phyloP scores from a whole-genome alignment of 148 eudicot species.

The Amaranthus cruentus region DNA sequence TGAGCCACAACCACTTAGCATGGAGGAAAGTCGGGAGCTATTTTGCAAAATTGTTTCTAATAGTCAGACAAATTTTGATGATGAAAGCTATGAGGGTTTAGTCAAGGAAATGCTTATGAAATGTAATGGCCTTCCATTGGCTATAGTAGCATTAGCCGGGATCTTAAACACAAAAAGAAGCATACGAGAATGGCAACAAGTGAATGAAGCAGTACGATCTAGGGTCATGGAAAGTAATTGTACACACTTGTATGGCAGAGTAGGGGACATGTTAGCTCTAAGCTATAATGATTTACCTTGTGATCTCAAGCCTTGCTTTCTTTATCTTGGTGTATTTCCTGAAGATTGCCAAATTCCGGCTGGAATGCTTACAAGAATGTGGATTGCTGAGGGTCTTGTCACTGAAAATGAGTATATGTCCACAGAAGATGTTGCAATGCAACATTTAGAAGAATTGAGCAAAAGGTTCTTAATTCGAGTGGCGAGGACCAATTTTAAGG shows the following conservation, averaged over 20 bases:
- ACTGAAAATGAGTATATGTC: not conserved
- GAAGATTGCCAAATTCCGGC: not conserved
- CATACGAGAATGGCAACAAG: conserved; percentile 12
- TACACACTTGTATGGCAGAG: conserved; percentile 8
- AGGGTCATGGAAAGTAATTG: conserved; percentile 7
- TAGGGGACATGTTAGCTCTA: not conserved
- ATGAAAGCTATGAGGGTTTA: conserved; percentile 11
- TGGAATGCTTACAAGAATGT: not conserved
- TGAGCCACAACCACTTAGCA: conserved; percentile 19
- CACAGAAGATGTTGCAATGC: conserved; percentile 8
- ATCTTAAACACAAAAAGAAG: conserved; percentile 10
- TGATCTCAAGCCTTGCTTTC: not conserved
- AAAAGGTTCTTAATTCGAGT: conserved; percentile 25
- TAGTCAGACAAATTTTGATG: not conserved
- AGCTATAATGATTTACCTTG: not conserved
- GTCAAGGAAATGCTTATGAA: conserved; percentile 29
- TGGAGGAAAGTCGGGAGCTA: conserved; percentile 31
- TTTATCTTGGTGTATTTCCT: not conserved
- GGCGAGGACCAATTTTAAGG: conserved; percentile 14
- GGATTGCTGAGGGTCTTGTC: not conserved
- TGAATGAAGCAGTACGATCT: conserved; percentile 6
- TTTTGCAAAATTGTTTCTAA: conserved; percentile 25
- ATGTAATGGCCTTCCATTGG: conserved; percentile 38
- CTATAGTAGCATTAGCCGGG: conserved; percentile 30
- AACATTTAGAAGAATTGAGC: conserved; percentile 14